These are phyloP conservation scores for Asterochloris sp. DNA, from an alignment of 139 green algal species.

Conservation along the genomic window DNA sequence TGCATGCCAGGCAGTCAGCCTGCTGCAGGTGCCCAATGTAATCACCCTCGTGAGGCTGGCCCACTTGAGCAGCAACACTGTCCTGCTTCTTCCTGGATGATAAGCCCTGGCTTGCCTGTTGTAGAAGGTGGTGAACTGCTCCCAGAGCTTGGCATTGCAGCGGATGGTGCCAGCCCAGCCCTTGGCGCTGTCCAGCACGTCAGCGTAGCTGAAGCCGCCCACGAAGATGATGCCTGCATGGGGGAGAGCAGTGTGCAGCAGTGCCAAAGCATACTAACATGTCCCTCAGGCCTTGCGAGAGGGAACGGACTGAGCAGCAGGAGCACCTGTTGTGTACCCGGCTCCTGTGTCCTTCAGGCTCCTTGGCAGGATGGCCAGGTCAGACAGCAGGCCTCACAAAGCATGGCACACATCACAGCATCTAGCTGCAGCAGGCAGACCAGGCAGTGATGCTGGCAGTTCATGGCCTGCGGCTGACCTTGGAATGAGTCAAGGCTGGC, in stretches of 20 bases:
- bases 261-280: conserved; percentile 12
- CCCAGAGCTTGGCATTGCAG: conserved; percentile 80
- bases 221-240: conserved; percentile 78
- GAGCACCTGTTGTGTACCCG: no score
- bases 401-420: no score
- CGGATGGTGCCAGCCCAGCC: conserved; percentile 95
- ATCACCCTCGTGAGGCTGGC: no score
- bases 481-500: conserved; percentile 78
- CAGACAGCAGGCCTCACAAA: no score
- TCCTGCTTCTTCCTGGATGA: background rate
- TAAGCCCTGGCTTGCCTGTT: background rate
- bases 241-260: no score
- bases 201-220: conserved; percentile 91
- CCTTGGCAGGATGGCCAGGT: no score
- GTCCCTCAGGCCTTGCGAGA: no score
- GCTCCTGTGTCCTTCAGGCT: background rate
- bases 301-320: no score
- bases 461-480: conserved; percentile 31
- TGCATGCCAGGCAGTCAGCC: no score
- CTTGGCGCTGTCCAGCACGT: conserved; percentile 97
- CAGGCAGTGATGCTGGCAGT: no score
- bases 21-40: background rate
- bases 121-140: conserved; percentile 84
- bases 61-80: no score
- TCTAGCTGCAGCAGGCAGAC: no score